Base-by-base conservation (phyloP, 805 yeast genomes). In the Zygosaccharomyces pseudorouxii region DNA sequence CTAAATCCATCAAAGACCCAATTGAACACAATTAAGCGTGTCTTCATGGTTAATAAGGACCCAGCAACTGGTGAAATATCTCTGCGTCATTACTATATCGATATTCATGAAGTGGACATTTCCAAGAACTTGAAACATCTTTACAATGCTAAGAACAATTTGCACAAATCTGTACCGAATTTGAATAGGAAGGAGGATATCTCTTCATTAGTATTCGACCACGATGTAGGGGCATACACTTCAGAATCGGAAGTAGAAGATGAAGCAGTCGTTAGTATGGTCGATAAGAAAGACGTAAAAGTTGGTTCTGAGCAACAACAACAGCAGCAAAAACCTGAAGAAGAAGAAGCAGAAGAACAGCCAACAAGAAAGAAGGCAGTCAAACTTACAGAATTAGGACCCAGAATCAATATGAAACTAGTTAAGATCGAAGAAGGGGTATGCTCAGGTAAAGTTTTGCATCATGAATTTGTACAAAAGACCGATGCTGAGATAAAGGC, bases 181-280 rank as follows among this genome's bases (percentile, higher is more conserved):
- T 69, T 90, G 63, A 71, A 79, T 30, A 75, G 72, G 33, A 81
- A 81, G 40, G 71, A 72, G 36, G 98, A 90, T 64, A 86, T 90
- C 36, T 78, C 95, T 6, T 96, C 92, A 57, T 77, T 86, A 55
- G 74, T 92, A 46, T 73, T 89, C 47, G 97, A 89, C 63, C 86
- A 86, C 62, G 82, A 90, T 20, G 81, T 81, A 31, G 88, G 84
- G 30, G 78, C 77, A 9, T 81, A 83, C 63, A 88, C 97, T 1
- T 83, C 93, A 41, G 99, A 92, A 60, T 85, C 95, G 3, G 99
- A 92, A 72, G 81, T 89, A 38, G 98, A 93, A 60, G 97, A 90
- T 52, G 97, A 90, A 55, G 87, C 82, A 22, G 76, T 84, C 46
- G 92, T 88, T 27, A 88, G 82, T 55, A 74, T 85, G 20, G 55